Base-by-base conservation (phyloP, 345 rosid species). In the Viola odorata region DNA sequence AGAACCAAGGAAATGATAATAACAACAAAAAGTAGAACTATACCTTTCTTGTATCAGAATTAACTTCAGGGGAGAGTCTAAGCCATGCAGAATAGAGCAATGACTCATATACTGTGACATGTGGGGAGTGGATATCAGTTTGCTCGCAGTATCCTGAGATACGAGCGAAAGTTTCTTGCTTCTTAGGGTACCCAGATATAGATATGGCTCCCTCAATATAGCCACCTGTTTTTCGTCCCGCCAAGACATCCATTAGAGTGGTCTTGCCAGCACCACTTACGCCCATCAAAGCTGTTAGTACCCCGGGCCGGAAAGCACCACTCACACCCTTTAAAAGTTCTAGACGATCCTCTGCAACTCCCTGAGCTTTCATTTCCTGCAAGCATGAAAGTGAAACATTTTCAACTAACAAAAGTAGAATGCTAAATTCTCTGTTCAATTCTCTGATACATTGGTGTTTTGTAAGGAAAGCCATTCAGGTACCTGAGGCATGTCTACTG, bases 221-320 rank as follows among this genome's bases (percentile, higher is more conserved):
- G 47, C 91, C 88, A 7, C 85, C 86, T 4, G 91, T 86, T 82
- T 86, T 86, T 67, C 91, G 80, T 60, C 91, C 91, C 5, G 91
- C 81, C 69, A 86, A 60, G 12, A 86, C 88, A 69, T 86, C 91
- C 91, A 86, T 80, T 7, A 86, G 75, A 23, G 91, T 86, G 60
- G 91, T 86, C 61, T 86, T 86, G 10, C 91, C 88, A 44, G 88
- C 88, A 3, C 91, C 91, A 41, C 88, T 83, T 45, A 86, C 67
- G 4, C 91, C 91, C 88, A 85, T 85, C 14, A 85, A 68, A 48
- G 91, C 88, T 8, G 86, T 81, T 36, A 85, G 77, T 56, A 86
- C 81, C 41, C 91, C 88, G 6, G 91, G 84, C 71, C 86, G 80
- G 55, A 86, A 86, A 50, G 86, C 78, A 12, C 88, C 91, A 55